phyloP scores from a whole-genome alignment of 2,329 filamentous ascomycete genomes.

The Talaromyces atroroseus region DNA sequence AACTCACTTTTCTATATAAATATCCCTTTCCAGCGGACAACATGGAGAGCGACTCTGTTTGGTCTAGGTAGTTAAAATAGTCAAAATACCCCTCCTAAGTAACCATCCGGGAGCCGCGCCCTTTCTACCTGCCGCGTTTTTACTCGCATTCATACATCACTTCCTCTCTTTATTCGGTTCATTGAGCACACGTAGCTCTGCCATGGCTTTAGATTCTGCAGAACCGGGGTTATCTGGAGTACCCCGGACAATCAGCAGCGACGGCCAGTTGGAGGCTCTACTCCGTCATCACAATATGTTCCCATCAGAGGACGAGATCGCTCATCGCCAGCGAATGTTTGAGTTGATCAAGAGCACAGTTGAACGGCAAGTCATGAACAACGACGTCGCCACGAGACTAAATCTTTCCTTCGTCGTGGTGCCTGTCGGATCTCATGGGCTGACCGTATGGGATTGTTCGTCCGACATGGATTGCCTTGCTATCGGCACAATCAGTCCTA shows the following conservation, averaged over 20 bases:
- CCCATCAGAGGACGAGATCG: slow-evolving; percentile 2
- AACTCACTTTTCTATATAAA: no score
- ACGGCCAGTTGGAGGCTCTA: neutral
- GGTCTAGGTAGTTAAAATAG: no score
- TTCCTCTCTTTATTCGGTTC: neutral
- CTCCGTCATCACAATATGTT: slow-evolving; percentile 4
- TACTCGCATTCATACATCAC: neutral
- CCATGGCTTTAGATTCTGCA: neutral
- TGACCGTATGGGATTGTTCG: slow-evolving; percentile 55
- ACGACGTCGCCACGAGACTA: slow-evolving; percentile 13
- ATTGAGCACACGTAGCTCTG: neutral
- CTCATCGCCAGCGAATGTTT: slow-evolving; percentile 6
- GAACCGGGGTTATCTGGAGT: neutral
- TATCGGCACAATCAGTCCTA: slow-evolving; percentile 57
- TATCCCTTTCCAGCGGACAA: neutral
- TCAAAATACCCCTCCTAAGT: no score
- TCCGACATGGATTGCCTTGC: slow-evolving; percentile 64
- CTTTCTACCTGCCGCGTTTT: no score
- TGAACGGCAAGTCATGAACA: slow-evolving; percentile 21
- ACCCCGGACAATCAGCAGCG: slow-evolving; percentile 14
- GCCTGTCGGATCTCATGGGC: slow-evolving; percentile 61
- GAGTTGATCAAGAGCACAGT: slow-evolving; percentile 2
- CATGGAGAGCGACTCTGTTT: neutral
- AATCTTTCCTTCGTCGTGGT: slow-evolving; percentile 46
- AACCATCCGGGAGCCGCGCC: no score